Percentiles rank a stretch among this genome's conserved stretches.
Conservation (phyloP, 2,329 filamentous ascomycete species). For the Claviceps sp. region DNA sequence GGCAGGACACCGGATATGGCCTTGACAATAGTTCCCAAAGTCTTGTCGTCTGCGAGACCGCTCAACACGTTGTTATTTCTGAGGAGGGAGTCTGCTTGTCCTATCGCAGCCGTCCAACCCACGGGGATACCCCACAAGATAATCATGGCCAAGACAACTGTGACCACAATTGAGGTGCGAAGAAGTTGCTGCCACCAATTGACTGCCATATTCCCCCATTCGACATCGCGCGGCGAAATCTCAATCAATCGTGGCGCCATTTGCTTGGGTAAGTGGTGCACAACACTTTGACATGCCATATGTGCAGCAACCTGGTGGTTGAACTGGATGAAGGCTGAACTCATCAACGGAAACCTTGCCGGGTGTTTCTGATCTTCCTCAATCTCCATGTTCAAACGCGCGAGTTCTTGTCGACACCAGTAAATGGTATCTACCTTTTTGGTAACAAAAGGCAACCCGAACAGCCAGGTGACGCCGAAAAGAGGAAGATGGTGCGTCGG, state of each 20-base stretch:
- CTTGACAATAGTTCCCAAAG: conserved; percentile 47
- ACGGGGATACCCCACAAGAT: conserved; percentile 86
- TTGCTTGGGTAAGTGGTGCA: conserved; percentile 80
- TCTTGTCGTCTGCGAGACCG: conserved; percentile 49
- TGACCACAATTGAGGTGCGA: conserved; percentile 51
- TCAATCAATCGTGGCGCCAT: conserved; percentile 92
- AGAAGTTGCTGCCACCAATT: conserved; percentile 86
- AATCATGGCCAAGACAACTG: conserved; percentile 59
- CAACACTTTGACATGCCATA: conserved; percentile 90
- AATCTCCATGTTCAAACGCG: conserved; percentile 81
- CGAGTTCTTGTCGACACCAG: conserved; percentile 75
- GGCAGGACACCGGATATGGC: conserved; percentile 77
- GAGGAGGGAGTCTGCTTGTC: conserved; percentile 62
- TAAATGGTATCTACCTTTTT: conserved; percentile 94
- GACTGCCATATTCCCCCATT: conserved; percentile 96
- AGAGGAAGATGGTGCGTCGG: conserved; percentile 68
- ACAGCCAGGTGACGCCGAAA: conserved; percentile 55
- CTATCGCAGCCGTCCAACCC: conserved; percentile 71
- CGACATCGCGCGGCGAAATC: conserved; percentile 80
- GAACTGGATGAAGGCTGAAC: conserved; percentile 95
- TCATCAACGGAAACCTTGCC: conserved; percentile 83
- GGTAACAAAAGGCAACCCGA: conserved; percentile 63
- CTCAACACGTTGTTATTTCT: conserved; percentile 51
- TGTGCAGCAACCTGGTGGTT: conserved; percentile 95
- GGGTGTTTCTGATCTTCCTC: conserved; percentile 77